phyloP scores from a whole-genome alignment of 2,329 filamentous ascomycete species.

The Chrysoporthe deuterocubensis region DNA sequence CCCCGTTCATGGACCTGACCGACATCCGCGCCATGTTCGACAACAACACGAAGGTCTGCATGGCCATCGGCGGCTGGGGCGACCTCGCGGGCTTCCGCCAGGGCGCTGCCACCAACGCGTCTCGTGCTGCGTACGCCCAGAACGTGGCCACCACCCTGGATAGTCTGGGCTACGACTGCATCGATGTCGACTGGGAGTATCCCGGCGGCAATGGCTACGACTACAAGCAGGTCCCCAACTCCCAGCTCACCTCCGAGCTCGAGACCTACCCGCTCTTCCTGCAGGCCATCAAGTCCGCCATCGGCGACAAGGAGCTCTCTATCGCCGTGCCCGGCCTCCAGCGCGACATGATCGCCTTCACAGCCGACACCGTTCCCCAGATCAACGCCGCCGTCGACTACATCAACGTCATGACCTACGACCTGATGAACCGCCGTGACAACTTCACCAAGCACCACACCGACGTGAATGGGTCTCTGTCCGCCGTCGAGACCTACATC shows the following conservation, averaged over 20 bases:
- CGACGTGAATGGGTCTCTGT: slow-evolving; percentile 59
- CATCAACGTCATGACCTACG: slow-evolving; percentile 72
- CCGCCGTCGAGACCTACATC: slow-evolving; percentile 63
- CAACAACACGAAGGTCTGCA: slow-evolving; percentile 60
- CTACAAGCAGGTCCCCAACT: slow-evolving; percentile 68
- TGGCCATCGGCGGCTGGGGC: slow-evolving; percentile 70
- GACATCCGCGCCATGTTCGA: slow-evolving; percentile 57
- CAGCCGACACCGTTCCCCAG: slow-evolving; percentile 56
- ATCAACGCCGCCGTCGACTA: slow-evolving; percentile 67
- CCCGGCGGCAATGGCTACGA: slow-evolving; percentile 70
- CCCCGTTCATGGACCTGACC: slow-evolving; percentile 57
- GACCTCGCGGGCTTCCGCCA: slow-evolving; percentile 60
- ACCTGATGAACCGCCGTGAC: slow-evolving; percentile 72
- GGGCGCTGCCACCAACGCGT: slow-evolving; percentile 51
- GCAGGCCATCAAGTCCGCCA: slow-evolving; percentile 57
- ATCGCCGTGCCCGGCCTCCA: slow-evolving; percentile 69
- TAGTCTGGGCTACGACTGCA: slow-evolving; percentile 62
- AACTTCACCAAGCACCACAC: slow-evolving; percentile 67
- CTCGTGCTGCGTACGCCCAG: slow-evolving; percentile 56
- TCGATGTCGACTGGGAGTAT: slow-evolving; percentile 70
- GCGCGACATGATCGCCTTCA: slow-evolving; percentile 71
- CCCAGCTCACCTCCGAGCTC: slow-evolving; percentile 63
- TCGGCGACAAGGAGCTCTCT: slow-evolving; percentile 66
- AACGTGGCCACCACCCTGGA: slow-evolving; percentile 61
- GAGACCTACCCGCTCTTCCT: slow-evolving; percentile 66